Evolutionary conservation across 176 grass and related monocot species (phyloP), one percentile per base, ranked within the genome.

Genomic region (Triticum timopheevii): DNA sequence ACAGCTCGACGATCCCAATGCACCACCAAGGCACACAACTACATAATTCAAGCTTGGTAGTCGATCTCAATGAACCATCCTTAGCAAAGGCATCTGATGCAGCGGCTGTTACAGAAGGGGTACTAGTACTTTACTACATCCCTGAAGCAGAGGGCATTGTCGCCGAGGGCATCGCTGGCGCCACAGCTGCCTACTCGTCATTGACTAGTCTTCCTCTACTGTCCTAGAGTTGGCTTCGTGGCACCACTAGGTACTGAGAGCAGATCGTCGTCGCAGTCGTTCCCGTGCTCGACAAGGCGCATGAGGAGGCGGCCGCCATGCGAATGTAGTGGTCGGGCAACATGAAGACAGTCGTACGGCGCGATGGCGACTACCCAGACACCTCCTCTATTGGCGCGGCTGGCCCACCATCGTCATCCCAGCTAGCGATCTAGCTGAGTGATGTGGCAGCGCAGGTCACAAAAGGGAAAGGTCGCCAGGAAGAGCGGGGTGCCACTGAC

Each of bases 301-400:
- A 90, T 78, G 34, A 33, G 73, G 35, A 90, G 64, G 17, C 71
- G n/a, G 7, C 45, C 63, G 38, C 47, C 59, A 71, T 56, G 42
- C 42, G 78, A 78, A 88, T 13, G 67, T 87, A 69, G 66, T 84
- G 68, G 15, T 75, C 76, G 7, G 67, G 85, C 13, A 50, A 58
- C 78, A 25, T 84, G 69, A 92, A 76, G 15, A 90, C 79, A 47
- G 40, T 10, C 2, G 8, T 10, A 42, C 8, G 0, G 10, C 10
- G 40, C 8, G 40, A 3, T 42, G 40, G 10, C 0, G 40, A 42
- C 42, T 12, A 45, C 42, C 42, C 42, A 10, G 42, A 45, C 10
- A 45, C 42, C 10, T 45, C 10, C 3, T 45, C 42, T 45, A 12
- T 3, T 12, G 10, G 10, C 10, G 3, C 42, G 3, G 42, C 3